phyloP scores from a whole-genome alignment of 495 filamentous ascomycete species.

The Hypoxylon perforatum region DNA sequence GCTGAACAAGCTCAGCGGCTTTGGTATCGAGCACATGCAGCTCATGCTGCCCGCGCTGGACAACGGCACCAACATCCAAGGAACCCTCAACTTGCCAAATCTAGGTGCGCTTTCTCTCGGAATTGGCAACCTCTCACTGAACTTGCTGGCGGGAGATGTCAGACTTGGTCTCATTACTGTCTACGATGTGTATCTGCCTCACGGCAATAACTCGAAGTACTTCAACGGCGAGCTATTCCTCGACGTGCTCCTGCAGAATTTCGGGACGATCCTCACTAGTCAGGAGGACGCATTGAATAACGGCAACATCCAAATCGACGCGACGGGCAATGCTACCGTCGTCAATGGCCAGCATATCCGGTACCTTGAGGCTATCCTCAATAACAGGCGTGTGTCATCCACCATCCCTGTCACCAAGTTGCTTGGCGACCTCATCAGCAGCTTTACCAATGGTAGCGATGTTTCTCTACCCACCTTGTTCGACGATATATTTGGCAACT shows the following conservation, averaged over 20 bases:
- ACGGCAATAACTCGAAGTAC: conserved; percentile 58
- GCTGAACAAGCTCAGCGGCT: conserved; percentile 56
- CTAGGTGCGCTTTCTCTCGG: conserved; percentile 58
- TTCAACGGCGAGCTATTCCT: conserved; percentile 54
- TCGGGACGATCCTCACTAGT: conserved; percentile 48
- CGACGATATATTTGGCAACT: conserved; percentile 45
- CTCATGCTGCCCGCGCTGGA: conserved; percentile 52
- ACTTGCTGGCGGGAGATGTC: conserved; percentile 53
- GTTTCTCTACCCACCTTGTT: conserved; percentile 34
- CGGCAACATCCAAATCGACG: conserved; percentile 54
- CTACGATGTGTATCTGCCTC: conserved; percentile 53
- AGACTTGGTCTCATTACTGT: conserved; percentile 54
- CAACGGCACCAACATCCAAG: conserved; percentile 53
- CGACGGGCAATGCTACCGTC: conserved; percentile 56
- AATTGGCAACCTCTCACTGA: conserved; percentile 60
- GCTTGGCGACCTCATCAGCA: conserved; percentile 47
- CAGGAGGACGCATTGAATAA: conserved; percentile 47
- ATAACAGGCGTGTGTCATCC: conserved; percentile 53
- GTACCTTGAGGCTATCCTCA: conserved; percentile 58
- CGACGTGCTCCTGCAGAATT: conserved; percentile 48
- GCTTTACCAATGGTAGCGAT: conserved; percentile 39
- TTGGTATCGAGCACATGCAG: conserved; percentile 54
- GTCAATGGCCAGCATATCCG: conserved; percentile 56
- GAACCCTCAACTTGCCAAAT: conserved; percentile 57
- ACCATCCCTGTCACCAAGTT: conserved; percentile 51